phyloP scores from a whole-genome alignment of 73 alveolate species.

The Durusdinium trenchii region DNA sequence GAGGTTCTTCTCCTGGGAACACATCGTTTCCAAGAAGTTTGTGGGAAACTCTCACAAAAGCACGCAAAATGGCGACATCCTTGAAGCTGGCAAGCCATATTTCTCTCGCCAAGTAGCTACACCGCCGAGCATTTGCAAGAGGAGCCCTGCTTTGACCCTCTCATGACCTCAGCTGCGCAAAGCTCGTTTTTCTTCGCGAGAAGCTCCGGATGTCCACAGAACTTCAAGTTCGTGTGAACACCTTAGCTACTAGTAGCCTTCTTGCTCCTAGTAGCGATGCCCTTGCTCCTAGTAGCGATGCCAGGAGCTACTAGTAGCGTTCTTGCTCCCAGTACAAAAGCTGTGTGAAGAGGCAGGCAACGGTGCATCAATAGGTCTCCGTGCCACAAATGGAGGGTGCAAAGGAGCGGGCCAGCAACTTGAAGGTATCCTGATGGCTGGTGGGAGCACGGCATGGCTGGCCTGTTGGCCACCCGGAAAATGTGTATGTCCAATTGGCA shows the following conservation, averaged over 20 bases:
- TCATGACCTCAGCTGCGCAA: constrained; percentile 97
- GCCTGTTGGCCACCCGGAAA: neutral
- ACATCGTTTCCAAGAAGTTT: neutral
- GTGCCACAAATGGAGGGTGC: constrained; percentile 99
- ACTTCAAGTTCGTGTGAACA: too few relatives aligned
- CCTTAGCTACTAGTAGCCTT: too few relatives aligned
- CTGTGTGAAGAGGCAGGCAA: too few relatives aligned
- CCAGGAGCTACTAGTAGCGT: too few relatives aligned
- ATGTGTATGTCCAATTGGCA: neutral
- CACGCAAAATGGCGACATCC: neutral
- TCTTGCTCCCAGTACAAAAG: too few relatives aligned
- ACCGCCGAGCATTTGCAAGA: constrained; percentile 99
- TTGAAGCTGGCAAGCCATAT: neutral
- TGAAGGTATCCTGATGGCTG: constrained; percentile 97
- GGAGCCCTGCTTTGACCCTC: constrained; percentile 98
- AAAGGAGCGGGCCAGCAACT: constrained; percentile 98
- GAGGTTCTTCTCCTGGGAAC: constrained; percentile 96
- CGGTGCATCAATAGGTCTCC: neutral
- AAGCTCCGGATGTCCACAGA: neutral
- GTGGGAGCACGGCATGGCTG: neutral
- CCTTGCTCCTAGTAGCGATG: too few relatives aligned
- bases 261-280: too few relatives aligned
- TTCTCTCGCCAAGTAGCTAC: constrained; percentile 82
- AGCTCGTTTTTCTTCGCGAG: neutral
- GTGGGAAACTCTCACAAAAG: neutral